These are phyloP conservation scores for Fomitopsis serialis DNA, from an alignment of 768 basidiomycete species.

Conservation along the genomic window DNA sequence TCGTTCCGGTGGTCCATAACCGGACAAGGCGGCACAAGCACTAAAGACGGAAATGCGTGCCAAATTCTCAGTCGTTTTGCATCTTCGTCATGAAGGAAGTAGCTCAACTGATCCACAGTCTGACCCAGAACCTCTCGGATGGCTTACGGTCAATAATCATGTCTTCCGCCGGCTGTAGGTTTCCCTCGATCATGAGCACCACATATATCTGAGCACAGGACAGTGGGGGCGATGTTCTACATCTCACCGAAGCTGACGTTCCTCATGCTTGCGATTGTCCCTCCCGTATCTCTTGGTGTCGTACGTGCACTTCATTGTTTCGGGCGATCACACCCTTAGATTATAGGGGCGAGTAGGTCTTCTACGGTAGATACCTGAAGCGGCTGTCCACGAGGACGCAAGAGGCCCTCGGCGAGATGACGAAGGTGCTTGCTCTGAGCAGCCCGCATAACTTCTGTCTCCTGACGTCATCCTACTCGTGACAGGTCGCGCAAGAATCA, in stretches of 20 bases:
- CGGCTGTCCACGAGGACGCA: constrained; percentile 89
- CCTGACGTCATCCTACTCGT: background rate
- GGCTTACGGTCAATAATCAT: constrained; percentile 83
- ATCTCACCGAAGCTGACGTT: constrained; percentile 83
- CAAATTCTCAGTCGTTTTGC: no score
- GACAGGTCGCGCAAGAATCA: constrained; percentile 81
- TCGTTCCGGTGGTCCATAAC: no score
- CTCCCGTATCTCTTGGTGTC: constrained; percentile 81
- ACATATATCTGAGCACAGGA: background rate
- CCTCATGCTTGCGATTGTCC: constrained; percentile 90
- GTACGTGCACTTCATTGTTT: constrained; percentile 34
- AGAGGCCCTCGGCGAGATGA: constrained; percentile 94
- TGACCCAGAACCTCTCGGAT: constrained; percentile 78
- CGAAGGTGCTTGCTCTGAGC: constrained; percentile 39
- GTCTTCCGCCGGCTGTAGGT: constrained; percentile 88
- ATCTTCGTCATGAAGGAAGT: background rate
- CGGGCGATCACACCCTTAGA: background rate
- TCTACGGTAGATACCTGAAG: constrained; percentile 94
- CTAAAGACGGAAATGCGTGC: no score
- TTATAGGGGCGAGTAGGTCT: constrained; percentile 48
- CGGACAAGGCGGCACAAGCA: no score
- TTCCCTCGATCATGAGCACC: background rate
- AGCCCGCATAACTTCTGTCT: background rate
- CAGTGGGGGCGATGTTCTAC: constrained; percentile 94
- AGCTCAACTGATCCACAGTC: constrained; percentile 31